Conservation (phyloP, 2,329 filamentous ascomycete genomes). For the Diaporthe vaccinii region DNA sequence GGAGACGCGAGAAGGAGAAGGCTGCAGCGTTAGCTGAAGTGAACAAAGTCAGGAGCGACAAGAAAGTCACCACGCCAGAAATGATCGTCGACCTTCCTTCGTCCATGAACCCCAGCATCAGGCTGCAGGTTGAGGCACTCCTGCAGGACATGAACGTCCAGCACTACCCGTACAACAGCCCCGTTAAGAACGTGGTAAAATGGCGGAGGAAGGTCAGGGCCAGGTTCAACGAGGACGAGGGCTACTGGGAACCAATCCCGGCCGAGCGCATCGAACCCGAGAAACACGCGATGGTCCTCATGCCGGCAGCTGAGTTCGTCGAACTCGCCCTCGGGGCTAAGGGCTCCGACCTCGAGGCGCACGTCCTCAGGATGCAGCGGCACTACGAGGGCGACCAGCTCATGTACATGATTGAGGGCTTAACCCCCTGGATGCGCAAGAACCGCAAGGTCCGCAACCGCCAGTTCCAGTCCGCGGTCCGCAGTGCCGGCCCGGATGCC, state of each 20-base stretch:
- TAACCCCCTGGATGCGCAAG: slow-evolving; percentile 75
- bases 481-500: slow-evolving; percentile 56
- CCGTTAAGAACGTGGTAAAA: slow-evolving; percentile 68
- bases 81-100: slow-evolving; percentile 82
- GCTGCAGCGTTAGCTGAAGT: slow-evolving; percentile 78
- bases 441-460: slow-evolving; percentile 77
- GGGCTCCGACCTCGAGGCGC: slow-evolving; percentile 66
- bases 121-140: slow-evolving; percentile 62
- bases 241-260: slow-evolving; percentile 73
- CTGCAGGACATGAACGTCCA: slow-evolving; percentile 65
- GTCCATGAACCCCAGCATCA: slow-evolving; percentile 63
- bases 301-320: slow-evolving; percentile 76
- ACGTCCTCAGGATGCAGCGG: slow-evolving; percentile 68
- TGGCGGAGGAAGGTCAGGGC: slow-evolving; percentile 79
- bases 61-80: slow-evolving; percentile 79
- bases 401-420: slow-evolving; percentile 81
- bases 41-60: slow-evolving; percentile 80
- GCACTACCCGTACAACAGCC: slow-evolving; percentile 59
- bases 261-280: slow-evolving; percentile 66
- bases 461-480: slow-evolving; percentile 75
- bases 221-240: slow-evolving; percentile 70
- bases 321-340: slow-evolving; percentile 65
- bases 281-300: slow-evolving; percentile 71
- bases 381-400: slow-evolving; percentile 66
- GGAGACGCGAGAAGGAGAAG: slow-evolving; percentile 72